phyloP scores from a whole-genome alignment of 73 alveolate species.

The Paramecium bursaria region DNA sequence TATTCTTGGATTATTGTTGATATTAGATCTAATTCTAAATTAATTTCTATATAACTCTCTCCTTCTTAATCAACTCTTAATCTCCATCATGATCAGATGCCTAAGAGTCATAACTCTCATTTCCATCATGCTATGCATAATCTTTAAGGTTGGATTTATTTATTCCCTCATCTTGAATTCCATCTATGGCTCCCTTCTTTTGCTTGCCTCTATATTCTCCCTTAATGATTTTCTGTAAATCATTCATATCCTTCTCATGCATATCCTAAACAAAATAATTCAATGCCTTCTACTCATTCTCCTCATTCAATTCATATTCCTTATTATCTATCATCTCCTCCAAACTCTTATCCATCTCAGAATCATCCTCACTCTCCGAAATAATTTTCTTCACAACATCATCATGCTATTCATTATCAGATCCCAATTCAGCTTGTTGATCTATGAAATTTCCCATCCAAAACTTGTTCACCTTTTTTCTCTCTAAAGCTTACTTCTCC shows the following conservation, averaged over 20 bases:
- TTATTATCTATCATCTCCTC: constrained; percentile 52
- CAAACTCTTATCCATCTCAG: constrained; percentile 22
- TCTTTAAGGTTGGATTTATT: constrained; percentile 22
- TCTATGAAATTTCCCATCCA: constrained; percentile 13
- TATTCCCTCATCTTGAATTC: constrained; percentile 25
- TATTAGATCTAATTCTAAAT: not conserved
- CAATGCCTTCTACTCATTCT: constrained; percentile 27
- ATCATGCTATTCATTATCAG: constrained; percentile 59
- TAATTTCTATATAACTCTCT: constrained; percentile 7
- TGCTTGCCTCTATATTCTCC: constrained; percentile 48
- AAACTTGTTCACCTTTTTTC: constrained; percentile 28
- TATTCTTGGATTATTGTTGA: no score
- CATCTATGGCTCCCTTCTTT: not conserved
- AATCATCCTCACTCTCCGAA: constrained; percentile 5
- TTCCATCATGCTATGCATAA: not conserved
- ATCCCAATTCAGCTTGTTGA: constrained; percentile 42
- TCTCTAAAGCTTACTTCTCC: constrained; percentile 11
- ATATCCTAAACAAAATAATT: constrained; percentile 3
- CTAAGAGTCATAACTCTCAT: constrained; percentile 52
- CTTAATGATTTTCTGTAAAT: not conserved
- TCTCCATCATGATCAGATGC: not conserved
- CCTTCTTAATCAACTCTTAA: not conserved
- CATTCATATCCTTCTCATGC: constrained; percentile 26
- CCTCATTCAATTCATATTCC: constrained; percentile 19
- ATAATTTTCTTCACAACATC: constrained; percentile 25